These are phyloP conservation scores for Coemansia brasiliensis DNA, from an alignment of 192 early-diverging fungal genomes.

Conservation along the genomic window DNA sequence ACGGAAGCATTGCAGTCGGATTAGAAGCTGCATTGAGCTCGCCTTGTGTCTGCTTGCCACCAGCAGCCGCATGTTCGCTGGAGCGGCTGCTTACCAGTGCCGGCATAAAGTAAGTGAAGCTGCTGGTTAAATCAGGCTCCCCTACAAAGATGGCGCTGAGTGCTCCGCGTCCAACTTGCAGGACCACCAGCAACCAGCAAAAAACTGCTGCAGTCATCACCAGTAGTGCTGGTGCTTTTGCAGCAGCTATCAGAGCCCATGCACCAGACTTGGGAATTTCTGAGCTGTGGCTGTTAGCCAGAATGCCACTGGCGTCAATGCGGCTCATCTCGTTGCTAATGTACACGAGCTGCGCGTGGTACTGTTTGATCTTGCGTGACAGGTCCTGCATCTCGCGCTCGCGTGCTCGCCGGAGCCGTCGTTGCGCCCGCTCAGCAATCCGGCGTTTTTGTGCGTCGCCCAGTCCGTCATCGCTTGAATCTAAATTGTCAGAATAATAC, in stretches of 20 bases:
- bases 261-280: background rate
- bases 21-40: background rate
- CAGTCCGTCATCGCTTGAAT: slow-evolving; percentile 27
- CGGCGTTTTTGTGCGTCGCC: slow-evolving; percentile 3
- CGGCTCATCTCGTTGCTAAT: slow-evolving; percentile 34
- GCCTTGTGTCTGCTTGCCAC: background rate
- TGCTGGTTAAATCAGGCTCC: slow-evolving; percentile 43
- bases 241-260: slow-evolving; percentile 6
- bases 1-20: slow-evolving; percentile 9
- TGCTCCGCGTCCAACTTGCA: slow-evolving; percentile 45
- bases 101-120: slow-evolving; percentile 45
- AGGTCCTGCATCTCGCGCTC: slow-evolving; percentile 44
- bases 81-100: slow-evolving; percentile 8
- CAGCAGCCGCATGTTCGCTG: background rate
- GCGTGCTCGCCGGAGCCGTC: slow-evolving; percentile 25
- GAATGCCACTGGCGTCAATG: slow-evolving; percentile 28
- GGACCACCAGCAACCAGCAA: slow-evolving; percentile 51
- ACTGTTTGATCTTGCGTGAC: slow-evolving; percentile 38
- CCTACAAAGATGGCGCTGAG: slow-evolving; percentile 53
- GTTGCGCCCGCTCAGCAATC: slow-evolving; percentile 8
- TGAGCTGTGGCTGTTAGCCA: background rate
- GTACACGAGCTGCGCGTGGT: slow-evolving; percentile 40
- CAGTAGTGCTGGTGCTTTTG: slow-evolving; percentile 16
- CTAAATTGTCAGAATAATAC: slow-evolving; percentile 21
- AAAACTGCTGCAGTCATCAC: slow-evolving; percentile 22